Conservation (phyloP, 2,329 filamentous ascomycete species). For the Aspergillus eucalypticola region DNA sequence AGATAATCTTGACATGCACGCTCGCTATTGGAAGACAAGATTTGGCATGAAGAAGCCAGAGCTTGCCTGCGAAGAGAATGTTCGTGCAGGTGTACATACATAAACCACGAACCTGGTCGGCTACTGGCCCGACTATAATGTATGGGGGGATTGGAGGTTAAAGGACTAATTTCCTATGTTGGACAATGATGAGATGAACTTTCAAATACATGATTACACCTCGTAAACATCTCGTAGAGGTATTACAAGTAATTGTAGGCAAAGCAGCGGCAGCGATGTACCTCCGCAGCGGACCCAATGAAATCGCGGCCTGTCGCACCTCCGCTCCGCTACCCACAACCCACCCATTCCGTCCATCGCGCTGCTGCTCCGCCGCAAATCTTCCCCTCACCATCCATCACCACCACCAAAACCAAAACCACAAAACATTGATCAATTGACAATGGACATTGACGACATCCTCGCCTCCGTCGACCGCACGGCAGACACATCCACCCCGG, state of each 20-base stretch:
- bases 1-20: slow-evolving; percentile 19
- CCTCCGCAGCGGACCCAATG: background rate
- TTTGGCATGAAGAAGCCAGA: slow-evolving; percentile 8
- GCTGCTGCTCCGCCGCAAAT: slow-evolving; percentile 7
- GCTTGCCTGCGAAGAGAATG: slow-evolving; percentile 4
- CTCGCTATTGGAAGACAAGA: slow-evolving; percentile 15
- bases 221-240: too few relatives aligned
- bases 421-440: too few relatives aligned
- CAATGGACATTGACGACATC: slow-evolving; percentile 77
- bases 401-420: background rate
- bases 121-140: slow-evolving; percentile 27
- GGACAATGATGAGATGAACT: slow-evolving; percentile 14
- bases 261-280: slow-evolving; percentile 5
- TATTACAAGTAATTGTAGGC: too few relatives aligned
- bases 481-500: slow-evolving; percentile 41
- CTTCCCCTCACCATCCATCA: background rate
- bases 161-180: slow-evolving; percentile 35
- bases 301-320: slow-evolving; percentile 9
- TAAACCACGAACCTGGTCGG: slow-evolving; percentile 20
- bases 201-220: too few relatives aligned
- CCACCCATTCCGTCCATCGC: slow-evolving; percentile 6
- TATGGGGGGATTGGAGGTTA: slow-evolving; percentile 25
- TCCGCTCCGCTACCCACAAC: slow-evolving; percentile 21
- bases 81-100: slow-evolving; percentile 38
- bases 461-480: slow-evolving; percentile 69